Conservation (phyloP, 2,329 filamentous ascomycete species). For the Epichloe elymi region DNA sequence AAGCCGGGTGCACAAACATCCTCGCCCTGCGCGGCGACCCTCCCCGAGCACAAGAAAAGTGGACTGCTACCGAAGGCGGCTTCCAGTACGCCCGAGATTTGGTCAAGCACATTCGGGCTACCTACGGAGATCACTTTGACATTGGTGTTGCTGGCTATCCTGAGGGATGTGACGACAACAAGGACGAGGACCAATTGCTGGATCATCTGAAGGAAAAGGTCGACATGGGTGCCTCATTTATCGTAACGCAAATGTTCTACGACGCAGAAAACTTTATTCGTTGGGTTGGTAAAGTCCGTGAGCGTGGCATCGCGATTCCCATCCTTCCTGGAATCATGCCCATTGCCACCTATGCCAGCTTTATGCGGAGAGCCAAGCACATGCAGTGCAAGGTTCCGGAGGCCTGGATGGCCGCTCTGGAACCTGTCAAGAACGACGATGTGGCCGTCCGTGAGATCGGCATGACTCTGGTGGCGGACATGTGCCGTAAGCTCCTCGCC, state of each 20-base stretch:
- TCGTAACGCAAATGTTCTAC: conserved; percentile 99
- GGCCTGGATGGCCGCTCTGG: conserved; percentile 67
- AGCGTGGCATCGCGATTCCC: conserved; percentile 68
- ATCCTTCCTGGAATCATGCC: conserved; percentile 79
- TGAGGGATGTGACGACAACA: conserved; percentile 88
- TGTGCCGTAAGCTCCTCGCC: conserved; percentile 77
- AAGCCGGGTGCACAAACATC: conserved; percentile 94
- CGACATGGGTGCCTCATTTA: conserved; percentile 82
- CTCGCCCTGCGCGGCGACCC: conserved; percentile 87
- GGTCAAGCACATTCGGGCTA: conserved; percentile 66
- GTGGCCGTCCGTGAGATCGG: conserved; percentile 82
- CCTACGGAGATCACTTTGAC: conserved; percentile 67
- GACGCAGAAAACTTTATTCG: conserved; percentile 88
- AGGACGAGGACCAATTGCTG: conserved; percentile 71
- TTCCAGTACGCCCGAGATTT: conserved; percentile 91
- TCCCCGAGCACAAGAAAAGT: conserved; percentile 84
- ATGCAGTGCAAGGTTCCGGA: conserved; percentile 76
- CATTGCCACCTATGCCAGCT: conserved; percentile 90
- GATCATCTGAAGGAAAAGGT: conserved; percentile 96
- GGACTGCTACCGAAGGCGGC: conserved; percentile 74
- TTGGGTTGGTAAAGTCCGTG: conserved; percentile 80
- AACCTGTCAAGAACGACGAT: conserved; percentile 95
- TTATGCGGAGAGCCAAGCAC: conserved; percentile 79
- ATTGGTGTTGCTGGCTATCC: conserved; percentile 96
- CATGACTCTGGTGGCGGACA: conserved; percentile 71